phyloP scores from a whole-genome alignment of 2,329 filamentous ascomycete genomes.

The Bipolaris cookei region DNA sequence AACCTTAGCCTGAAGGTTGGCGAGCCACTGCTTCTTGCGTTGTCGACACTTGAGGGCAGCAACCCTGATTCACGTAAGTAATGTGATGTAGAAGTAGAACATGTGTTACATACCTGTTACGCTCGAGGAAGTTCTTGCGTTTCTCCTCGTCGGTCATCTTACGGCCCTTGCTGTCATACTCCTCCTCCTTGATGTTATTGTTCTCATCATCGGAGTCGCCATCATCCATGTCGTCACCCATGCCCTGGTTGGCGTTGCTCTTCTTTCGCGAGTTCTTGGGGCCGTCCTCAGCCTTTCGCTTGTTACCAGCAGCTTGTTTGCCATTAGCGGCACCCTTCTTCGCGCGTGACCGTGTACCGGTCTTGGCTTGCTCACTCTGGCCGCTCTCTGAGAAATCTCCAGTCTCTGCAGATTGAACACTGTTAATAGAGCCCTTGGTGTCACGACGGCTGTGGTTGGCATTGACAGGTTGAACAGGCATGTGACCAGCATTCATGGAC shows the following conservation, averaged over 20 bases:
- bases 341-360: slow-evolving; percentile 53
- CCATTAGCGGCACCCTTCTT: slow-evolving; percentile 47
- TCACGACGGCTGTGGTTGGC: slow-evolving; percentile 59
- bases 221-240: slow-evolving; percentile 58
- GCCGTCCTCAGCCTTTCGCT: slow-evolving; percentile 80
- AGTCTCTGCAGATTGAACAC: slow-evolving; percentile 62
- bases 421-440: slow-evolving; percentile 60
- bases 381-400: slow-evolving; percentile 76
- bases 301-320: slow-evolving; percentile 49
- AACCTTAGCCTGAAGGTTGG: slow-evolving; percentile 91
- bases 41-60: slow-evolving; percentile 96
- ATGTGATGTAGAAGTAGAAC: neutral
- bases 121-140: slow-evolving; percentile 94
- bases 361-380: slow-evolving; percentile 67
- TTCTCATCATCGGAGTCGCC: slow-evolving; percentile 49
- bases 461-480: slow-evolving; percentile 56
- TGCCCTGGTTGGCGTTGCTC: slow-evolving; percentile 62
- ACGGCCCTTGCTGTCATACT: slow-evolving; percentile 61
- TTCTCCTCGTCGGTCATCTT: slow-evolving; percentile 99
- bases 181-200: slow-evolving; percentile 50
- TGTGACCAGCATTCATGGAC: slow-evolving; percentile 53
- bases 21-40: slow-evolving; percentile 98
- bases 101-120: slow-evolving; percentile 76
- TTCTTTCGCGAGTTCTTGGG: slow-evolving; percentile 72
- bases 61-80: slow-evolving; percentile 66